Percentiles rank a stretch among this genome's conserved stretches.
Evolutionary conservation across 345 rosid genomes (phyloP).

Genomic region (Laguncularia racemosa): DNA sequence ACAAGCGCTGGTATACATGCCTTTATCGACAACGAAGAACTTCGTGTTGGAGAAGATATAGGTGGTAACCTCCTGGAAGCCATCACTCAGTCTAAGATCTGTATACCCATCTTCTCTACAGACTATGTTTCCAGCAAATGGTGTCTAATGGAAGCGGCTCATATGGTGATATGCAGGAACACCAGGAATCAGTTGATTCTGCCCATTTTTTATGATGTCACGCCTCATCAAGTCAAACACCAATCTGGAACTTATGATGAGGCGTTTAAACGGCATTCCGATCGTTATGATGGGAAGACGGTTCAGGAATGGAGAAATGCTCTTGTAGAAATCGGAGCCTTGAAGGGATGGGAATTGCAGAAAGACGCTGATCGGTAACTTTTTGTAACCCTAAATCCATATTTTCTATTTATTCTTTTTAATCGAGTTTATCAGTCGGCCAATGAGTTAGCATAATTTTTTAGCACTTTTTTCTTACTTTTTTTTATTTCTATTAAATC

Average conservation of each 20-base stretch:
- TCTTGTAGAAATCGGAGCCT: too few relatives aligned
- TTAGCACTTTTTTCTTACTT: too few relatives aligned
- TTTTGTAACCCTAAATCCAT: too few relatives aligned
- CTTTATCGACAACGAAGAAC: constrained; percentile 3
- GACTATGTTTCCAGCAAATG: background rate
- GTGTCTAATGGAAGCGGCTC: background rate
- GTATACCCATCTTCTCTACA: constrained; percentile 6
- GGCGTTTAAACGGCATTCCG: background rate
- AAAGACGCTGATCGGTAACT: too few relatives aligned
- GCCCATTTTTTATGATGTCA: constrained; percentile 1
- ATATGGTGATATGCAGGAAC: background rate
- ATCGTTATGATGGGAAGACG: background rate
- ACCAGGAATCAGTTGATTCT: background rate
- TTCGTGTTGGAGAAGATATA: background rate
- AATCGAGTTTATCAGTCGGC: too few relatives aligned
- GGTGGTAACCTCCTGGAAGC: background rate
- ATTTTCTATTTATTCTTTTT: too few relatives aligned
- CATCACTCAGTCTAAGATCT: background rate
- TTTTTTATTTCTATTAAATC: too few relatives aligned
- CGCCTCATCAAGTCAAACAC: background rate
- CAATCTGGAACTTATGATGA: background rate
- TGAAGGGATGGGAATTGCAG: too few relatives aligned
- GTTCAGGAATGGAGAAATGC: too few relatives aligned
- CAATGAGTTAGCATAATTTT: too few relatives aligned
- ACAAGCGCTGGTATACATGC: background rate